These are phyloP conservation scores for Hymenoscyphus infarciens DNA, from an alignment of 2,329 filamentous ascomycete species.

Conservation along the genomic window DNA sequence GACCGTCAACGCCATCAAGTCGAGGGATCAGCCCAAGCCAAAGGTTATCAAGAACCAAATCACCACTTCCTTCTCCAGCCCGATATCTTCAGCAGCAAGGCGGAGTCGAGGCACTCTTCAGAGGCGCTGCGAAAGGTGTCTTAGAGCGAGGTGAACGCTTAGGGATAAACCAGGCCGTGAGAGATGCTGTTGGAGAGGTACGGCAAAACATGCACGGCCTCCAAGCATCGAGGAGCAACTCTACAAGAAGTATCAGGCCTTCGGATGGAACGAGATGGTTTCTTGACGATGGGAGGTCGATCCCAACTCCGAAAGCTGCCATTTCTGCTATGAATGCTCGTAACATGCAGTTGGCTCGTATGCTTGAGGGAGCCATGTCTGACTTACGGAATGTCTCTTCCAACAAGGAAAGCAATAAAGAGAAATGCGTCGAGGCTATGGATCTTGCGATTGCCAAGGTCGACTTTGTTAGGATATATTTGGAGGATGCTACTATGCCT, in stretches of 20 bases:
- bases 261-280: slow-evolving; percentile 31
- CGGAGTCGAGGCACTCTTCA: slow-evolving; percentile 66
- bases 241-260: slow-evolving; percentile 24
- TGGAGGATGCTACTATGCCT: slow-evolving; percentile 55
- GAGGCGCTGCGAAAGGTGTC: slow-evolving; percentile 72
- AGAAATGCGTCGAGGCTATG: slow-evolving; percentile 47
- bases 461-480: slow-evolving; percentile 60
- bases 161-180: slow-evolving; percentile 74
- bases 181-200: slow-evolving; percentile 78
- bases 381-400: slow-evolving; percentile 60
- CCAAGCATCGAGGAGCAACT: slow-evolving; percentile 51
- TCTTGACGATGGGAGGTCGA: slow-evolving; percentile 31
- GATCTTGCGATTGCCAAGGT: slow-evolving; percentile 60
- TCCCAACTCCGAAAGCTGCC: slow-evolving; percentile 35
- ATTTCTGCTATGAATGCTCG: slow-evolving; percentile 57
- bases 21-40: slow-evolving; percentile 27
- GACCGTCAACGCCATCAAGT: slow-evolving; percentile 32
- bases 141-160: slow-evolving; percentile 71
- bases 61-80: slow-evolving; percentile 33
- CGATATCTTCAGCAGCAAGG: slow-evolving; percentile 46
- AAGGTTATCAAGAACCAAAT: slow-evolving; percentile 26
- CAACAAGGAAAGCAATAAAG: slow-evolving; percentile 43
- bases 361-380: slow-evolving; percentile 64
- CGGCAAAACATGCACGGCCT: slow-evolving; percentile 69
- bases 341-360: slow-evolving; percentile 62